A percentile compares a stretch with the other conserved stretches of the same genome.
phyloP scores from a whole-genome alignment of 116 monocot species.

The Cymodocea nodosa region DNA sequence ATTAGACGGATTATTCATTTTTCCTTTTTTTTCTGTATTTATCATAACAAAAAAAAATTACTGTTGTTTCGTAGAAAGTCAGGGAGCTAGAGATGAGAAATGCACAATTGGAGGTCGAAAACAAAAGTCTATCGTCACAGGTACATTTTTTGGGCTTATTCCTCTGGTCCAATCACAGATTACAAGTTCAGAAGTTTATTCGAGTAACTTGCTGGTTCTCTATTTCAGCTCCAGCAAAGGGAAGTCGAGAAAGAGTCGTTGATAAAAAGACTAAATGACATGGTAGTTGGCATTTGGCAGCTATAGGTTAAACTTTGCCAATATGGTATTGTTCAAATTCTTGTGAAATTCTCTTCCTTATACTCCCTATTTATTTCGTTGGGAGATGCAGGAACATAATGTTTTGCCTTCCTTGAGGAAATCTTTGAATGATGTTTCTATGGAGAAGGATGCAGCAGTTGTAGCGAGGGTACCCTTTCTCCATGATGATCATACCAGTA shows the following conservation, averaged over 20 bases:
- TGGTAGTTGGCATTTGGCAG: conserved; percentile 23
- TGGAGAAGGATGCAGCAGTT: conserved; percentile 92
- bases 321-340: neutral
- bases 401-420: conserved; percentile 64
- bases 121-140: conserved; percentile 43
- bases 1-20: no score
- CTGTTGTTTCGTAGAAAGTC: conserved; percentile 31
- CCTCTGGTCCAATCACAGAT: neutral
- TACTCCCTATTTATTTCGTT: neutral
- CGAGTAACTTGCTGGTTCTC: neutral
- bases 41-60: conserved; percentile 29
- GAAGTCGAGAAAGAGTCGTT: conserved; percentile 50
- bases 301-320: neutral
- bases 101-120: conserved; percentile 51
- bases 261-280: conserved; percentile 40
- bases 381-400: conserved; percentile 43
- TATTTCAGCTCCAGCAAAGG: conserved; percentile 51
- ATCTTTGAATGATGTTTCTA: conserved; percentile 64
- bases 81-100: conserved; percentile 56
- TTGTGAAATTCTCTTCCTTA: neutral
- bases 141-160: conserved; percentile 14
- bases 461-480: conserved; percentile 55
- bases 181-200: neutral
- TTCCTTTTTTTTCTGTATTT: neutral
- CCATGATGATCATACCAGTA: neutral